phyloP scores from a whole-genome alignment of 129 eudicot species.

The Pseudognaphalium luteoalbum region DNA sequence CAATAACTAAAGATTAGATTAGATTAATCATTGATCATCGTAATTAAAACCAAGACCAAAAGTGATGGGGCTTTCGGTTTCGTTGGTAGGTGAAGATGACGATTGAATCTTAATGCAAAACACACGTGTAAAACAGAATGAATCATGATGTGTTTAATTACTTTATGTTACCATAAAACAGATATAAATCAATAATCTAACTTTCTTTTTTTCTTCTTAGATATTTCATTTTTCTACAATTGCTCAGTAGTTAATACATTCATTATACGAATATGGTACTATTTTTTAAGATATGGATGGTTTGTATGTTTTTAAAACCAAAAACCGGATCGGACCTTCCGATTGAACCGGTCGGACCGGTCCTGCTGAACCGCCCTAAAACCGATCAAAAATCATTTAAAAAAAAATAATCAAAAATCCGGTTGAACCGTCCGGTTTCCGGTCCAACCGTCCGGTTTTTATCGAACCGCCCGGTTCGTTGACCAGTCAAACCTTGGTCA shows the following conservation, averaged over 20 bases:
- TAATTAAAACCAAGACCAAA: slow-evolving; percentile 14
- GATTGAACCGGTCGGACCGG: too few species aligned
- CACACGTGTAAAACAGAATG: slow-evolving; percentile 33
- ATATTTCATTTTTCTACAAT: neutral
- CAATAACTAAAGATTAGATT: neutral
- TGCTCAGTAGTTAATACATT: neutral
- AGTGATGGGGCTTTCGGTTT: slow-evolving; percentile 19
- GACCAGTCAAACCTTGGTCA: too few species aligned
- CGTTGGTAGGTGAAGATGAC: slow-evolving; percentile 20
- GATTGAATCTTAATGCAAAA: slow-evolving; percentile 3
- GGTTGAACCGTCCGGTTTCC: too few species aligned
- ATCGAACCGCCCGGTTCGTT: too few species aligned
- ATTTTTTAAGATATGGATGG: too few species aligned
- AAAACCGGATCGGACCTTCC: too few species aligned
- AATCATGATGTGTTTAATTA: neutral
- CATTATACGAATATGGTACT: too few species aligned
- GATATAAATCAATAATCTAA: neutral
- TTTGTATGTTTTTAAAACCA: too few species aligned
- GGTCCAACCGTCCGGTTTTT: too few species aligned
- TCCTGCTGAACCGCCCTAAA: too few species aligned
- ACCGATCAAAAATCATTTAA: too few species aligned
- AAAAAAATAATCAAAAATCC: too few species aligned
- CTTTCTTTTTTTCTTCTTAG: neutral
- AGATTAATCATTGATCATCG: neutral
- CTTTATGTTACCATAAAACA: slow-evolving; percentile 6